A percentile compares a stretch with the other conserved stretches of the same genome.
Evolutionary conservation across 352 stramenopile species (phyloP).

Genomic region (Globisporangium irregulare): DNA sequence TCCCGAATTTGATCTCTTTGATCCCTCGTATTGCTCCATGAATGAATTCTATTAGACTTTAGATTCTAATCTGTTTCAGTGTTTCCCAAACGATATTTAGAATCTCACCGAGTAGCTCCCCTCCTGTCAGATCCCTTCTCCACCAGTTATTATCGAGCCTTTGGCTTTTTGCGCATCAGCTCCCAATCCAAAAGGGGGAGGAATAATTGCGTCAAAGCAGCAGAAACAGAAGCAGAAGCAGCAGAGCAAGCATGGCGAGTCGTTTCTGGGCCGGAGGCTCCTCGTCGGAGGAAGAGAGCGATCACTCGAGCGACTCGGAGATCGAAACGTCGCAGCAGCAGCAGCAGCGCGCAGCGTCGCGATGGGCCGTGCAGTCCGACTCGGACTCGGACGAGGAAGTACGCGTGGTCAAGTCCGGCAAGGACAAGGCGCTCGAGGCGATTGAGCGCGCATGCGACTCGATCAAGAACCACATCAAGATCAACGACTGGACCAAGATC

Average conservation of each 20-base stretch:
- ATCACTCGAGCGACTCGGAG: slow-evolving; percentile 70
- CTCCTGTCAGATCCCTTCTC: slow-evolving; percentile 3
- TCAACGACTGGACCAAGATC: slow-evolving; percentile 95
- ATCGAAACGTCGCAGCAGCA: slow-evolving; percentile 74
- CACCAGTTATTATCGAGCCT: slow-evolving; percentile 15
- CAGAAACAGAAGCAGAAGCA: slow-evolving; percentile 20
- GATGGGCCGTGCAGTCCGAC: slow-evolving; percentile 81
- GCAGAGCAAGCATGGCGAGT: slow-evolving; percentile 45
- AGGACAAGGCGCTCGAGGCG: slow-evolving; percentile 86
- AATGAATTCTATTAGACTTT: too few relatives aligned
- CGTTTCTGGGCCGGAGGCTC: slow-evolving; percentile 82
- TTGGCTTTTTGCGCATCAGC: neutral
- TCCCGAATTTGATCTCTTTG: too few relatives aligned
- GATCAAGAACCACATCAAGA: slow-evolving; percentile 94
- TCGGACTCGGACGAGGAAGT: slow-evolving; percentile 85
- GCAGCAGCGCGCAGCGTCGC: slow-evolving; percentile 64
- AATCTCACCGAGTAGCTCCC: too few relatives aligned
- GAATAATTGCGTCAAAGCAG: neutral
- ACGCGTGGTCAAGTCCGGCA: slow-evolving; percentile 95
- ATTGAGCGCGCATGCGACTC: slow-evolving; percentile 63
- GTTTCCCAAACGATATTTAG: neutral
- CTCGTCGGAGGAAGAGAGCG: slow-evolving; percentile 78
- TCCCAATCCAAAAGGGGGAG: neutral
- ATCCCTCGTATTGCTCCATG: too few relatives aligned
- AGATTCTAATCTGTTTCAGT: neutral